phyloP scores from a whole-genome alignment of 495 filamentous ascomycete genomes.

The Neurospora sp. region DNA sequence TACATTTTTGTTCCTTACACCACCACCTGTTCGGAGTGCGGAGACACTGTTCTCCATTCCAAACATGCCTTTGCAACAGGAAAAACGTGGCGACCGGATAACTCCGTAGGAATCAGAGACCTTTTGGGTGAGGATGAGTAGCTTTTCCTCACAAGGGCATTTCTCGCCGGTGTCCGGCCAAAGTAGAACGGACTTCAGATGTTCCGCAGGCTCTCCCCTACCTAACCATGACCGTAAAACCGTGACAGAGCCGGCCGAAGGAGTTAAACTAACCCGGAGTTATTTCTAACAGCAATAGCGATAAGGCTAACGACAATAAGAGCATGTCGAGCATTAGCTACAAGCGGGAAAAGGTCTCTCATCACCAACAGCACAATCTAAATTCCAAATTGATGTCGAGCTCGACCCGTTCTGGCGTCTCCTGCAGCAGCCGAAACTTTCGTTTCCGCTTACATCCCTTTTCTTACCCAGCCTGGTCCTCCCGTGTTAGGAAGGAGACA shows the following conservation, averaged over 20 bases:
- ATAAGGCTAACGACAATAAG: background rate
- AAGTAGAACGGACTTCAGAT: background rate
- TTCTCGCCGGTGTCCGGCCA: background rate
- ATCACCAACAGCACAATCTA: background rate
- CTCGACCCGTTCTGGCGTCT: background rate
- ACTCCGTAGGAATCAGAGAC: background rate
- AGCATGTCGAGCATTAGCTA: background rate
- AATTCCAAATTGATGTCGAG: background rate
- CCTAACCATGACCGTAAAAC: background rate
- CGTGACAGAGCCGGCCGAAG: background rate
- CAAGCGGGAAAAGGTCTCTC: background rate
- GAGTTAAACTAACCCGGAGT: background rate
- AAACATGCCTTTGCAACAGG: background rate
- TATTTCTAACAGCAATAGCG: background rate
- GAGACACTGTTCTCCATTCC: background rate
- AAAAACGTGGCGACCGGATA: background rate
- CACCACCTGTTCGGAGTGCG: background rate
- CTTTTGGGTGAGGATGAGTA: background rate
- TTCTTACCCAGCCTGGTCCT: background rate
- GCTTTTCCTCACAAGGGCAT: background rate
- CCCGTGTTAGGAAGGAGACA: background rate
- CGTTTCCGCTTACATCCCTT: background rate
- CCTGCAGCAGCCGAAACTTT: background rate
- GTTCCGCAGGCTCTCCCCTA: background rate
- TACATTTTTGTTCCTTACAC: background rate